Evolutionary conservation across 495 filamentous ascomycete species (phyloP), one percentile per base, ranked within the genome.

Genomic region (Penicillium manginii): DNA sequence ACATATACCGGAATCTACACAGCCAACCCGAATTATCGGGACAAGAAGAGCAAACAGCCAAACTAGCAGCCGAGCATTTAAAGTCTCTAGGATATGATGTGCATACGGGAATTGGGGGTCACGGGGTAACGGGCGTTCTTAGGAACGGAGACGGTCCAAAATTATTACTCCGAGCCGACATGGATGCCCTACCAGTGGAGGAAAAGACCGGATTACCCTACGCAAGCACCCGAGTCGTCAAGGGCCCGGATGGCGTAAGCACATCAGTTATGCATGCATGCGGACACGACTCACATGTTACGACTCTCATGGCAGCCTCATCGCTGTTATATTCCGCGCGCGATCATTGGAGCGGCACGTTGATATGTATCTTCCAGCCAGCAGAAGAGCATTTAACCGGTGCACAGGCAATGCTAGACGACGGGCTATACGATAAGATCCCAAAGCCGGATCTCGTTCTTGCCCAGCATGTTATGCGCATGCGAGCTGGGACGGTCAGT

Each of bases 241-340:
- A 76, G 49, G 74, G 81, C 59, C 58, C 58, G 5, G 69, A 81
- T 19, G 85, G 84, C 3, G 53, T 63, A 0, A 68, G 72, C 45
- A 74, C 76, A 43, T 81, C 83, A 0, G 83, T 86, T 1, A 87
- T 87, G 86, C 86, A 88, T 66, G 84, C 87, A 31, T 88, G 85
- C 67, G 86, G 86, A 1, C 86, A 90, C 57, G 87, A 90, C 59
- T 80, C 84, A 60, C 85, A 90, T 63, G 75, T 86, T 11, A 69
- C 80, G 0, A 65, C 62, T 15, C 68, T 88, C 14, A 69, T 88
- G 42, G 84, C 76, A 2, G 75, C 78, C 2, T 78, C 84, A 0
- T 64, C 71, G 33, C 68, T 82, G 0, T 66, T 88, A 15, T 53
- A 67, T 22, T 48, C 59, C 7, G 73, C 78, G 1, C 72, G 69